Percentiles rank a stretch among this genome's conserved stretches.
phyloP scores from a whole-genome alignment of 257 asterid genomes.

The Anisodus acutangulus region DNA sequence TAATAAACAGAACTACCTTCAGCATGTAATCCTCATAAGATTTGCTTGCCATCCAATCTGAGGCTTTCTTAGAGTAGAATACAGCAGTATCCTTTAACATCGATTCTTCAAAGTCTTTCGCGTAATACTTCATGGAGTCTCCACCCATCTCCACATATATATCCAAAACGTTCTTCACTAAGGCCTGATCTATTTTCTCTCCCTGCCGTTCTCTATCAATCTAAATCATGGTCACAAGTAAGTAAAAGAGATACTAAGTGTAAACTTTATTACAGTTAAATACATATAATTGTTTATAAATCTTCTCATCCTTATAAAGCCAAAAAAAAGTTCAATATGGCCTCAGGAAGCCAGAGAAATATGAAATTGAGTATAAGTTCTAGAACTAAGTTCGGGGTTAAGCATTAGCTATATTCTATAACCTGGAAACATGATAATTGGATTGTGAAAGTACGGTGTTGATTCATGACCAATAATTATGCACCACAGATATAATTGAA shows the following conservation, averaged over 20 bases:
- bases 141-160: conserved; percentile 45
- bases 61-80: conserved; percentile 46
- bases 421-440: neutral
- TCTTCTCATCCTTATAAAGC: neutral
- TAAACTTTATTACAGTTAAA: neutral
- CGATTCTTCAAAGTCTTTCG: conserved; percentile 46
- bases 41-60: conserved; percentile 38
- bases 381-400: neutral
- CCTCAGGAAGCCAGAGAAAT: neutral
- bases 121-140: conserved; percentile 35
- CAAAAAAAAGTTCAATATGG: neutral
- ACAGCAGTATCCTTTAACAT: conserved; percentile 41
- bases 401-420: neutral
- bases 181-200: conserved; percentile 37
- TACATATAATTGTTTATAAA: neutral
- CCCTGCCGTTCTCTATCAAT: conserved; percentile 50
- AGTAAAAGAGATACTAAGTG: neutral
- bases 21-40: conserved; percentile 40
- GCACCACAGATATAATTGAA: too few relatives aligned
- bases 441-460: neutral
- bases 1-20: conserved; percentile 39
- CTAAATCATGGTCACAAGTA: conserved; percentile 26
- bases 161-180: conserved; percentile 41
- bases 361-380: neutral
- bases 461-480: neutral